Percentiles rank a stretch among this genome's conserved stretches.
Evolutionary conservation across 179 eudicot species (phyloP).

Genomic region (Drosera spatulata): DNA sequence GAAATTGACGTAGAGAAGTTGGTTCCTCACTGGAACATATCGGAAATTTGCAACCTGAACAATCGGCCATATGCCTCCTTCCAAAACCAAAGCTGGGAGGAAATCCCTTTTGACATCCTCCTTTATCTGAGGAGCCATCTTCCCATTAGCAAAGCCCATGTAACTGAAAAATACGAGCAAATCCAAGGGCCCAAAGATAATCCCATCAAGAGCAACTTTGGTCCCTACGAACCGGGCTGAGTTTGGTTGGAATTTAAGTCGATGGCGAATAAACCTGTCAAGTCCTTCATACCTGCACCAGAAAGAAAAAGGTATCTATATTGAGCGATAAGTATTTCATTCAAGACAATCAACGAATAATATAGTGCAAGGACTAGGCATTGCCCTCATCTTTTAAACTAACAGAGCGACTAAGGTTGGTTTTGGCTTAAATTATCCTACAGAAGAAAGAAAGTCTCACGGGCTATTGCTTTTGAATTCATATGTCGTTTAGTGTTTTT

Average conservation of each 20-base stretch:
- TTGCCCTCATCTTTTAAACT: too few species aligned
- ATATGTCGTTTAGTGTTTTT: too few species aligned
- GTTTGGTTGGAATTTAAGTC: conserved; percentile 51
- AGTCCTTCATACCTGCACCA: conserved; percentile 79
- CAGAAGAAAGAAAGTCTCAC: too few species aligned
- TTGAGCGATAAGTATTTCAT: background rate
- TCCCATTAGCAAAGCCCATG: conserved; percentile 90
- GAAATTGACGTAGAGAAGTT: conserved; percentile 87
- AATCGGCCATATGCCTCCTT: conserved; percentile 89
- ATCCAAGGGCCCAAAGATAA: conserved; percentile 91
- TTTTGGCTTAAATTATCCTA: too few species aligned
- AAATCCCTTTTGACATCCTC: conserved; percentile 94
- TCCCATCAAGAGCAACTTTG: conserved; percentile 81
- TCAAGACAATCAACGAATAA: too few species aligned
- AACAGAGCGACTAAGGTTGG: too few species aligned
- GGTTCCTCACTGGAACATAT: conserved; percentile 76
- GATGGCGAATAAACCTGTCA: conserved; percentile 48
- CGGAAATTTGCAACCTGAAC: conserved; percentile 92
- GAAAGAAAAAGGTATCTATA: background rate
- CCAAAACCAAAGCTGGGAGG: conserved; percentile 66
- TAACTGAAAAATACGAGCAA: conserved; percentile 81
- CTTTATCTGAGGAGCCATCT: conserved; percentile 60
- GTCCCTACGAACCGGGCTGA: conserved; percentile 68
- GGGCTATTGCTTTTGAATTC: too few species aligned
- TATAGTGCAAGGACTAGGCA: too few species aligned